Conservation (phyloP, 108 stramenopile genomes). For the Discostella pseudostelligera region DNA sequence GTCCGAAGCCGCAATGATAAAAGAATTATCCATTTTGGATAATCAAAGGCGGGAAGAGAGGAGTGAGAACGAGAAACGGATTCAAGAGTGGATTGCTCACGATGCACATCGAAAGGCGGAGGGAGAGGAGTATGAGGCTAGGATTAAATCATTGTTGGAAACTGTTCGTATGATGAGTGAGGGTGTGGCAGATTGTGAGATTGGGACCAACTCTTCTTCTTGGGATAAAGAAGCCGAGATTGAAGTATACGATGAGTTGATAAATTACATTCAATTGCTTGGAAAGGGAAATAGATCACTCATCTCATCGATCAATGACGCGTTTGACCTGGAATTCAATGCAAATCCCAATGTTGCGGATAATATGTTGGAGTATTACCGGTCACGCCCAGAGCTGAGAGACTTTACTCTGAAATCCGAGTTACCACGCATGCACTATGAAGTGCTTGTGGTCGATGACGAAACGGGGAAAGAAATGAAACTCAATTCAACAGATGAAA, state of each 20-base stretch:
- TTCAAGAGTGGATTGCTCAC: conserved; percentile 44
- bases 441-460: conserved; percentile 51
- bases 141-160: conserved; percentile 38
- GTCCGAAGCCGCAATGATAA: conserved; percentile 65
- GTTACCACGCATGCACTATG: conserved; percentile 80
- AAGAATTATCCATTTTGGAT: conserved; percentile 60
- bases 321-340: conserved; percentile 76
- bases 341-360: conserved; percentile 62
- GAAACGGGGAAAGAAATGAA: conserved; percentile 24
- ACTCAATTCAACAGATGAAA: conserved; percentile 46
- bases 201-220: conserved; percentile 14
- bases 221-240: conserved; percentile 35
- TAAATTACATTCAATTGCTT: conserved; percentile 30
- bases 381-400: conserved; percentile 56
- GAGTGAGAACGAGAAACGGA: conserved; percentile 38
- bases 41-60: conserved; percentile 41
- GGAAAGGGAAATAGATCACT: conserved; percentile 31
- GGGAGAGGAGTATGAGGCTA: conserved; percentile 41
- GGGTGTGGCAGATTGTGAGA: conserved; percentile 4
- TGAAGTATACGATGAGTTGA: conserved; percentile 34
- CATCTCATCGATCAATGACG: conserved; percentile 54
- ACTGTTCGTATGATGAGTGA: conserved; percentile 31
- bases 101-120: conserved; percentile 39
- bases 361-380: conserved; percentile 73
- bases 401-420: conserved; percentile 81